These are phyloP conservation scores for Phytopythium helicoides DNA, from an alignment of 352 stramenopile species.

Conservation along the genomic window DNA sequence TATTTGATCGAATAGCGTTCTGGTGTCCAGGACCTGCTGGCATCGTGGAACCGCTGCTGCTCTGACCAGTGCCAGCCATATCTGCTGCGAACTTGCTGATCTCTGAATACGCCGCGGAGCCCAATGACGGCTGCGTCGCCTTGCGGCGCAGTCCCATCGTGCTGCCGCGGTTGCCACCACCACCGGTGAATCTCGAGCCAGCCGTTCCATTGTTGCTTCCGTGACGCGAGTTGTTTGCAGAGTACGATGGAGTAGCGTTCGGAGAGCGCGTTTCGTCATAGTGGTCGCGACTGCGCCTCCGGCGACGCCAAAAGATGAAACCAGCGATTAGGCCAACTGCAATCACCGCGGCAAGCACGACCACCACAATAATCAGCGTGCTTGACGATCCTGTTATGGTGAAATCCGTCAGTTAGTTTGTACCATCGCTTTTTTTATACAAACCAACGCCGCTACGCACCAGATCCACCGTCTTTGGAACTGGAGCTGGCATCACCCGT, in stretches of 20 bases:
- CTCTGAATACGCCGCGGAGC: conserved; percentile 5
- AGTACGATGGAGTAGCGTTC: conserved; percentile 23
- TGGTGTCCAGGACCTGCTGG: not conserved
- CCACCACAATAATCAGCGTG: conserved; percentile 49
- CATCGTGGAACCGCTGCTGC: conserved; percentile 3
- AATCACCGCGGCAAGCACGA: conserved; percentile 47
- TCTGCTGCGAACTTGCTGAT: conserved; percentile 6
- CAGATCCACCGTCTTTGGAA: conserved; percentile 4
- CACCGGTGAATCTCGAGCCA: not conserved
- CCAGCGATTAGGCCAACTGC: conserved; percentile 44
- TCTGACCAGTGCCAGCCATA: not conserved
- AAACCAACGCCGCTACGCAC: no score
- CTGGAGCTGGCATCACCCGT: conserved; percentile 8
- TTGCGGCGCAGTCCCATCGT: conserved; percentile 1
- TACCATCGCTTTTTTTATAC: no score
- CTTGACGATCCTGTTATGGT: conserved; percentile 23
- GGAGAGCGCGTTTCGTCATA: conserved; percentile 28
- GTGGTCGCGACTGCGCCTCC: conserved; percentile 14
- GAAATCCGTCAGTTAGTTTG: not conserved
- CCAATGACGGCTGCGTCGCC: conserved; percentile 2
- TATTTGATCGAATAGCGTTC: conserved; percentile 32
- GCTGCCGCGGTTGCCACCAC: not conserved
- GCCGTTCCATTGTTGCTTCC: conserved; percentile 2
- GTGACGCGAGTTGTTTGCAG: conserved; percentile 15
- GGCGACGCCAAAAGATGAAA: conserved; percentile 49